These are phyloP conservation scores for Cyclotella sp. DNA, from an alignment of 108 stramenopile genomes.

Conservation along the genomic window DNA sequence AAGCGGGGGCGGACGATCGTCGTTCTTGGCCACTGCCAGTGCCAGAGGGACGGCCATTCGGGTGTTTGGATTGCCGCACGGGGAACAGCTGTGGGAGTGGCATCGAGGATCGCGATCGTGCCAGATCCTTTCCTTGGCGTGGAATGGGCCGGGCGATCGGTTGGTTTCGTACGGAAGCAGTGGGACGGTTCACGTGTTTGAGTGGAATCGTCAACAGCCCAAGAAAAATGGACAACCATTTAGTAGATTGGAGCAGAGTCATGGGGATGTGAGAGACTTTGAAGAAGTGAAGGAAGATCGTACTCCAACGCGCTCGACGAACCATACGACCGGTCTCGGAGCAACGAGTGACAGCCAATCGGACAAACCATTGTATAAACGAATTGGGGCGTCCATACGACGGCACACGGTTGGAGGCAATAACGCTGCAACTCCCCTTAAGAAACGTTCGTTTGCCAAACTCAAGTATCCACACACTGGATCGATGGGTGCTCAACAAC, in stretches of 20 bases:
- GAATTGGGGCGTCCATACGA: constrained; percentile 36
- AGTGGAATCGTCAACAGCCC: constrained; percentile 18
- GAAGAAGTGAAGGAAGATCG: constrained; percentile 8
- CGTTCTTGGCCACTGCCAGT: constrained; percentile 38
- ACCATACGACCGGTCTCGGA: background rate
- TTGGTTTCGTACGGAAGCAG: constrained; percentile 46
- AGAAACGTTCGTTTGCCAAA: constrained; percentile 48
- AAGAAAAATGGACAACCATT: constrained; percentile 6
- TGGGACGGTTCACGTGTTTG: constrained; percentile 47
- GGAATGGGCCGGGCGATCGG: constrained; percentile 43
- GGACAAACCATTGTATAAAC: constrained; percentile 25
- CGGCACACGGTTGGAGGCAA: constrained; percentile 14
- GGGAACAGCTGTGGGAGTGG: constrained; percentile 45
- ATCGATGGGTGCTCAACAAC: constrained; percentile 13
- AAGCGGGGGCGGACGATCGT: constrained; percentile 7
- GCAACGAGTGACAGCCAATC: background rate
- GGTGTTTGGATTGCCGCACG: constrained; percentile 48
- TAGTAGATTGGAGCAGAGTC: constrained; percentile 9
- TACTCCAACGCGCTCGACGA: background rate
- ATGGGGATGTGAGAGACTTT: constrained; percentile 29
- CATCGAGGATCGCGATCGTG: constrained; percentile 50
- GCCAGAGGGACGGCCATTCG: constrained; percentile 43
- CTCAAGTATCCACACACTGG: constrained; percentile 35
- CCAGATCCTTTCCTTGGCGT: constrained; percentile 41
- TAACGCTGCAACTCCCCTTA: constrained; percentile 20